Conservation (phyloP, 164 flowering plant species). For the Aristolochia californica region DNA sequence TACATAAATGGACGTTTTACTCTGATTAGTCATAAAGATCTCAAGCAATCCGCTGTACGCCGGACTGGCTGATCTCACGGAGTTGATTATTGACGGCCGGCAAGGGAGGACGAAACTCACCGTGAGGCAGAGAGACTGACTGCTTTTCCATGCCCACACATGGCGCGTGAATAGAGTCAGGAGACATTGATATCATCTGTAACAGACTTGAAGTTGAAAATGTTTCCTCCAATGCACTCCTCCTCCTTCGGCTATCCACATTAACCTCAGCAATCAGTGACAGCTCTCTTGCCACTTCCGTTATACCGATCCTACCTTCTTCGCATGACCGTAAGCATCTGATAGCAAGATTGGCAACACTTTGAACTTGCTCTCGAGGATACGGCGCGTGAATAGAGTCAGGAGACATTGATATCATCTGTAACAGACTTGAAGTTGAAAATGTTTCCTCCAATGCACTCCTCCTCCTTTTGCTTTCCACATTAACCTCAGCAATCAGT, state of each 20-base stretch:
- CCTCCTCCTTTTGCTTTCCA: slow-evolving; percentile 31
- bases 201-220: slow-evolving; percentile 79
- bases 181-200: slow-evolving; percentile 88
- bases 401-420: slow-evolving; percentile 88
- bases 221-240: slow-evolving; percentile 46
- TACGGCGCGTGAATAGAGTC: slow-evolving; percentile 50
- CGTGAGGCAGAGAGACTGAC: no score
- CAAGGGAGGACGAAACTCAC: no score
- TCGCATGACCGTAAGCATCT: slow-evolving; percentile 54
- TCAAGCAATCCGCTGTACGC: no score
- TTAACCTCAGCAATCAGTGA: slow-evolving; percentile 29
- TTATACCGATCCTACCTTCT: slow-evolving; percentile 49
- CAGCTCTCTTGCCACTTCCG: slow-evolving; percentile 53
- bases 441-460: slow-evolving; percentile 54
- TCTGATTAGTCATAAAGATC: no score
- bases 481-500: slow-evolving; percentile 28
- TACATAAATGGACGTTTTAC: no score
- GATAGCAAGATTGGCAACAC: slow-evolving; percentile 52
- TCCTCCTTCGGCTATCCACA: slow-evolving; percentile 29
- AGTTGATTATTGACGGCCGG: no score
- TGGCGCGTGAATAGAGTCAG: slow-evolving; percentile 50
- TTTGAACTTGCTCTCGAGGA: no score
- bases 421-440: slow-evolving; percentile 76
- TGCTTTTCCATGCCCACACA: slow-evolving; percentile 2
- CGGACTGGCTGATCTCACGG: no score